Conservation (phyloP, 179 eudicot genomes). For the Dionaea muscipula region DNA sequence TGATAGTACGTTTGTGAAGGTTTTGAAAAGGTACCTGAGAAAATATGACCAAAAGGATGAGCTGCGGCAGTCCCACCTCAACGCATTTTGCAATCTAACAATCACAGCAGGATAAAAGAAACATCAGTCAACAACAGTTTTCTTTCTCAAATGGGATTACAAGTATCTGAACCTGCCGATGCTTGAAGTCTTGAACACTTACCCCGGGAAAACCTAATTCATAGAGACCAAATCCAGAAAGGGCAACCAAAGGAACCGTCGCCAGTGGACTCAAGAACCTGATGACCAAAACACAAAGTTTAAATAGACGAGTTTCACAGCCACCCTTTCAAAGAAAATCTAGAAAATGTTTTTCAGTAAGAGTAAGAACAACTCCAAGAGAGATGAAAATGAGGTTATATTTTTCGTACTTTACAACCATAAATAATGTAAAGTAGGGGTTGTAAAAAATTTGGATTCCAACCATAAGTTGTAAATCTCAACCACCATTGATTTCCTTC, state of each 20-base stretch:
- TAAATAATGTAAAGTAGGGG: too few species aligned
- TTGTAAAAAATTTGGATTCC: too few species aligned
- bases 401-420: too few species aligned
- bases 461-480: too few species aligned
- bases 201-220: constrained; percentile 78
- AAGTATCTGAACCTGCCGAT: too few species aligned
- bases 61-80: constrained; percentile 79
- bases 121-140: background rate
- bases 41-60: constrained; percentile 52
- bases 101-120: background rate
- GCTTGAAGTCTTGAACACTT: constrained; percentile 11
- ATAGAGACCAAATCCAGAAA: constrained; percentile 75
- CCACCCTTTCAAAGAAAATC: too few species aligned
- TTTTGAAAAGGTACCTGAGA: constrained; percentile 47
- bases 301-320: background rate
- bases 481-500: too few species aligned
- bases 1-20: too few species aligned
- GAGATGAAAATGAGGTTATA: too few species aligned
- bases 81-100: constrained; percentile 65
- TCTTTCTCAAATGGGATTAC: background rate
- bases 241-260: constrained; percentile 64
- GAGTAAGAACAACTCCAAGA: too few species aligned
- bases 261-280: constrained; percentile 87
- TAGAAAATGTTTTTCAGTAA: too few species aligned
- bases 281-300: constrained; percentile 3